Evolutionary conservation across 176 grass and related monocot species (phyloP).

Genomic region (Stipa capillata): DNA sequence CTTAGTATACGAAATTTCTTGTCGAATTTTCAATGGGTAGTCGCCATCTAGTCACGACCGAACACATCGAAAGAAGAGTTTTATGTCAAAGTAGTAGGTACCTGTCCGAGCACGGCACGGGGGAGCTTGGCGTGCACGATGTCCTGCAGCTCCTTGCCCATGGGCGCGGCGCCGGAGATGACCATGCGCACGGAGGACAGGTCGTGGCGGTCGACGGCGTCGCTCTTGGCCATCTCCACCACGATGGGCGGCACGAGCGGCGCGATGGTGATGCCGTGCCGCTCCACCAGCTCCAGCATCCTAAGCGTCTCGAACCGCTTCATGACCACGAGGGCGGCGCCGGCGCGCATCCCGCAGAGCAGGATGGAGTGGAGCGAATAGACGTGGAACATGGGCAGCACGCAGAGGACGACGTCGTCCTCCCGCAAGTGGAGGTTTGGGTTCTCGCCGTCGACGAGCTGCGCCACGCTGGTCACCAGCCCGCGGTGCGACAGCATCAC

Average conservation of each 20-base stretch:
- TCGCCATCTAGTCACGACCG: neutral
- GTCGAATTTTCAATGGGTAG: neutral
- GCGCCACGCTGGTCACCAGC: constrained; percentile 51
- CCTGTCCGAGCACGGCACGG: constrained; percentile 50
- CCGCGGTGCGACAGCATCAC: constrained; percentile 78
- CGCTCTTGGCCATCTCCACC: constrained; percentile 64
- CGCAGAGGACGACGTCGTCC: constrained; percentile 57
- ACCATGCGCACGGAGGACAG: constrained; percentile 67
- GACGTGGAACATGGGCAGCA: constrained; percentile 90
- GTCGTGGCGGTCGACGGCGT: constrained; percentile 36
- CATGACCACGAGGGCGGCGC: constrained; percentile 62
- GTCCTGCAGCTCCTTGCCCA: constrained; percentile 87
- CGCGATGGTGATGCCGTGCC: constrained; percentile 44
- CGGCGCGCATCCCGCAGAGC: constrained; percentile 52
- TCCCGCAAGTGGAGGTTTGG: constrained; percentile 33
- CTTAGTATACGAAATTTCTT: neutral
- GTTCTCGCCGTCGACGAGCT: constrained; percentile 49
- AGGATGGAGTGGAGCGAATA: constrained; percentile 73
- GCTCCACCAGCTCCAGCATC: constrained; percentile 49
- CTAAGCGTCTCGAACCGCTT: constrained; percentile 46
- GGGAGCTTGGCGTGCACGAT: constrained; percentile 56
- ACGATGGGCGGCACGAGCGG: constrained; percentile 78
- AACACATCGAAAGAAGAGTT: neutral
- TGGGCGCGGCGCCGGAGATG: constrained; percentile 70
- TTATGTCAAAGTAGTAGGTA: neutral